Base-by-base conservation (phyloP, 177 flowering plant species). In the Tripterygium wilfordii region DNA sequence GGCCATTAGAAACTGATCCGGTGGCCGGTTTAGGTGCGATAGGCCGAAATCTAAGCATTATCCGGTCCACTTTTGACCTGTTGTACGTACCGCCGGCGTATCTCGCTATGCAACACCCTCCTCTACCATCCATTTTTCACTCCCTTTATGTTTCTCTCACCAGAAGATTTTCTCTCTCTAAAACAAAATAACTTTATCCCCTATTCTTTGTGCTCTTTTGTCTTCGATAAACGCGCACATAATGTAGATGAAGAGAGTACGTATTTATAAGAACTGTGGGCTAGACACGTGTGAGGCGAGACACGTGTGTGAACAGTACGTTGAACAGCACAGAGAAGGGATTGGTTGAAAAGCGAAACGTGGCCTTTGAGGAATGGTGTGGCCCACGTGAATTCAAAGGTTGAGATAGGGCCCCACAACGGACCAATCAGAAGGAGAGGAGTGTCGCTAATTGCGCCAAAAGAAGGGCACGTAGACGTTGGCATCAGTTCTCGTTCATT, bases 1-100 rank as follows among this genome's bases (percentile, higher is more conserved):
- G n/a, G 1, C 42, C 59, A 10, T 68, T 74, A n/a, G 71, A 22
- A 17, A 20, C 49, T 0, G 71, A 53, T 1, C 51, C 67, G 24
- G 40, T 13, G 4, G 57, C 63, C 20, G n/a, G 95, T 36, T 73
- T 82, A 2, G 95, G 95, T 0, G 95, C 95, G 58, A 85, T 85
- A 27, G 95, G 95, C n/a, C 95, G 66, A 64, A 67, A 85, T 15
- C 71, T 58, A 2, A 76, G 75, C 95, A 85, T 78, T 48, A 83
- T 74, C 54, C 75, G 63, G 51, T 77, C 74, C 35, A 79, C 71
- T 51, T 65, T 65, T 0, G 82, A 63, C 44, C 42, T 42, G 20
- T 67, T 75, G 48, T 75, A 64, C 13, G 47, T n/a, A 2, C 65
- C 67, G 0, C 75, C 74, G 5, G 56, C 67, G 51, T 68, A 78